Conservation (phyloP, 78 protist genomes). For the Cavenderia fasciculata region DNA sequence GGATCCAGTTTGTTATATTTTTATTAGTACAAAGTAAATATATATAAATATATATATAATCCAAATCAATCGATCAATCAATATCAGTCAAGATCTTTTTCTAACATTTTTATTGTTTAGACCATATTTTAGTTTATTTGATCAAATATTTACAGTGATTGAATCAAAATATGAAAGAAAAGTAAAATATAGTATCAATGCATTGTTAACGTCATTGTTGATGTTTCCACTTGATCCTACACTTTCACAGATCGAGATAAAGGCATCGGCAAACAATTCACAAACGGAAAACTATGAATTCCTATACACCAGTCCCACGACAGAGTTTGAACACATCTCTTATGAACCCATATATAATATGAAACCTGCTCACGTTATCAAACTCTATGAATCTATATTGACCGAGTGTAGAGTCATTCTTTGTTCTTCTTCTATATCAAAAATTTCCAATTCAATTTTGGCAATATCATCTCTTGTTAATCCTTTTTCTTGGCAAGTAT, state of each 20-base stretch:
- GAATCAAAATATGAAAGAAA: constrained; percentile 31
- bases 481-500: constrained; percentile 68
- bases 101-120: neutral
- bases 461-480: constrained; percentile 39
- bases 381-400: constrained; percentile 38
- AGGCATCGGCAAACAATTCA: constrained; percentile 27
- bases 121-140: constrained; percentile 64
- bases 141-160: constrained; percentile 6
- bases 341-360: constrained; percentile 50
- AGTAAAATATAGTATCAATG: constrained; percentile 26
- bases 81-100: too few relatives aligned
- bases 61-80: too few relatives aligned
- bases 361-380: constrained; percentile 44
- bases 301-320: constrained; percentile 10
- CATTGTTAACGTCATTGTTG: constrained; percentile 1
- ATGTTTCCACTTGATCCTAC: constrained; percentile 1
- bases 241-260: constrained; percentile 13
- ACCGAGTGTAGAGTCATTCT: constrained; percentile 39
- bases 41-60: neutral
- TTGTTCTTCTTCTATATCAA: constrained; percentile 20
- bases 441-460: constrained; percentile 42
- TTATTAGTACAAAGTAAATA: constrained; percentile 7
- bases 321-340: constrained; percentile 48
- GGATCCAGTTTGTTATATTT: constrained; percentile 31
- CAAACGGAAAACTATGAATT: constrained; percentile 25